Base-by-base conservation (phyloP, 2,329 filamentous ascomycete species). In the Fusarium coffeatum region DNA sequence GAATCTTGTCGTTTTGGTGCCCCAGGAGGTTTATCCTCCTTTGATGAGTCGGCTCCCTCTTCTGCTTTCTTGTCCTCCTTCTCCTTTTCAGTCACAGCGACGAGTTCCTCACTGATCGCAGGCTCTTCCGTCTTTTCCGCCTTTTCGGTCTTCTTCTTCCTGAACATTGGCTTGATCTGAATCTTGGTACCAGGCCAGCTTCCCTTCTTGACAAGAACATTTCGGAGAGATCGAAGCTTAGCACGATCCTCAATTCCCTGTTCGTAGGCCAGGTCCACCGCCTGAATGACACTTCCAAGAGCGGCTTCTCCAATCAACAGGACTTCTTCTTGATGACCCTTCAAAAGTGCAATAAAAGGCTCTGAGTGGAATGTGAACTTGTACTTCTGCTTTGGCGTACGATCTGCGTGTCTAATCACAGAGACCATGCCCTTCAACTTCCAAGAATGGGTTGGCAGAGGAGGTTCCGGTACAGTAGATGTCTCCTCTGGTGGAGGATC, bases 91-190 rank as follows among this genome's bases (percentile, higher is more conserved):
- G 80, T 76, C 8, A 72, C 22, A 16, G 66, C 66, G 8, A 76
- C 70, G 32, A 80, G 70, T 63, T 83, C 83, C 15, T 80, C 77
- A 6, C 81, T 77, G 3, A 77, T 63, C 5, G 77, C 51, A 62
- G 83, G 78, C 69, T 90, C 88, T 53, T 92, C 88, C 5, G 89
- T 87, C 76, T 90, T 93, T 76, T 93, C 90, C 82, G 6, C 18
- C 69, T 90, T 88, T 53, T 92, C 88, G 5, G 89, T 87, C 76
- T 90, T 93, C 76, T 93, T 90, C 82, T 95, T 97, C 54, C 94
- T 90, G 80, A 99, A 99, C 94, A 99, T 97, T 12, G 96, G 96
- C 80, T 99, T 99, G 78, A 99, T 98, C 80, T 99, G 96, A 4
- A 99, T 94, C 79, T 99, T 99, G 2, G 96, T 99, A 1, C 96